Evolutionary conservation across 1,284 basidiomycete species (phyloP).

Genomic region (Taiwanofungus camphoratus): DNA sequence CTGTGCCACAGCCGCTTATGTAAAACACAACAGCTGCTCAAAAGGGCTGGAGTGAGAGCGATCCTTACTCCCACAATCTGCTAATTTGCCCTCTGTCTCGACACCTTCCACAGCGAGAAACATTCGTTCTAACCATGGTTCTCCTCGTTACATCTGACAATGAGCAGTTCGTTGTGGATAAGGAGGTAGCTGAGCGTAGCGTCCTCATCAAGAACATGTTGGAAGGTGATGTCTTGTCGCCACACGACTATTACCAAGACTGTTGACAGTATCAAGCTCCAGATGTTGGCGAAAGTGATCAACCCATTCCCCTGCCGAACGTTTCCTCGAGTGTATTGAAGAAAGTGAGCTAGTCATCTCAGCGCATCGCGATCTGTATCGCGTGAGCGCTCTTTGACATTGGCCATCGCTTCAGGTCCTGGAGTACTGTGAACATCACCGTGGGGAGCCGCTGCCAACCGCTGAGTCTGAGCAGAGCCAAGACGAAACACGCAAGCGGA

Average conservation of each 20-base stretch:
- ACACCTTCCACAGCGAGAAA: too few relatives aligned
- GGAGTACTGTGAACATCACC: conserved; percentile 99
- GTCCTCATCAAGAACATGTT: conserved; percentile 99
- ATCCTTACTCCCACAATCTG: too few relatives aligned
- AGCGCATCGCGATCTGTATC: neutral
- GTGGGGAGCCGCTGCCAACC: conserved; percentile 90
- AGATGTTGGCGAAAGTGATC: conserved; percentile 93
- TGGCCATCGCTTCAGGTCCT: conserved; percentile 70
- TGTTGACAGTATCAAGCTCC: conserved; percentile 9
- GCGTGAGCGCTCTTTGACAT: conserved; percentile 3
- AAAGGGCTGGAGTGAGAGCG: too few relatives aligned
- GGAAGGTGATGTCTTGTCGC: conserved; percentile 60
- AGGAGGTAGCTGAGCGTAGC: conserved; percentile 91
- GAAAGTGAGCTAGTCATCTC: conserved; percentile 56
- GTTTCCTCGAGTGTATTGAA: conserved; percentile 95
- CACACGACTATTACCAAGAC: conserved; percentile 7
- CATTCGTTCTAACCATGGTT: conserved; percentile 73
- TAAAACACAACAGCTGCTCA: too few relatives aligned
- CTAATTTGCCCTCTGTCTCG: too few relatives aligned
- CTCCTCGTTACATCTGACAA: conserved; percentile 90
- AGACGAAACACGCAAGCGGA: conserved; percentile 95
- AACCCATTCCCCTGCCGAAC: conserved; percentile 94
- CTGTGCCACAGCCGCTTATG: too few relatives aligned
- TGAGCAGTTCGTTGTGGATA: conserved; percentile 91
- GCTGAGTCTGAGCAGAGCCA: conserved; percentile 74